Evolutionary conservation across 805 yeast genomes (phyloP).

Genomic region (Candida boleticola): DNA sequence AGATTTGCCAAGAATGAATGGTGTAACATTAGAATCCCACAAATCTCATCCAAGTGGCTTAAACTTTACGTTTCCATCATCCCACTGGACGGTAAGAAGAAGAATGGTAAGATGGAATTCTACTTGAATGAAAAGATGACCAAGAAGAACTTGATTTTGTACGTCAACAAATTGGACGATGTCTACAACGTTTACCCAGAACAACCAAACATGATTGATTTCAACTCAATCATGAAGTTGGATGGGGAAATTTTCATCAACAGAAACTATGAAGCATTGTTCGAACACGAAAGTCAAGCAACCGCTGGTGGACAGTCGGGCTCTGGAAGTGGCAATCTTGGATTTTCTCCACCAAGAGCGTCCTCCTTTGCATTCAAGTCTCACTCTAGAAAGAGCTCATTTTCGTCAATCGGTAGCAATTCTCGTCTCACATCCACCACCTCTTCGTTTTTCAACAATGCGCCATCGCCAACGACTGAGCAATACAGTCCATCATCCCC

Average conservation of each 20-base stretch:
- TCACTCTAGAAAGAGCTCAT: slow-evolving; percentile 17
- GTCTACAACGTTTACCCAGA: slow-evolving; percentile 61
- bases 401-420: slow-evolving; percentile 14
- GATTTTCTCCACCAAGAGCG: slow-evolving; percentile 12
- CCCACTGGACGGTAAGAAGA: slow-evolving; percentile 43
- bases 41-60: slow-evolving; percentile 57
- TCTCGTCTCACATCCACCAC: slow-evolving; percentile 16
- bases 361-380: slow-evolving; percentile 11
- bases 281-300: slow-evolving; percentile 22
- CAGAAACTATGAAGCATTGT: slow-evolving; percentile 33
- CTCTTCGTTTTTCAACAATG: slow-evolving; percentile 29
- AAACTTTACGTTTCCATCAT: slow-evolving; percentile 49
- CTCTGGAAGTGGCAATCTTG: too few relatives aligned
- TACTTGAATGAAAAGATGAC: slow-evolving; percentile 47
- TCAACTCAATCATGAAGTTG: slow-evolving; percentile 53
- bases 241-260: slow-evolving; percentile 54
- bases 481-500: slow-evolving; percentile 4
- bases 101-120: slow-evolving; percentile 52
- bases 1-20: slow-evolving; percentile 54
- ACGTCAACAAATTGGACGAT: slow-evolving; percentile 43
- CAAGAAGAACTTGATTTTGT: slow-evolving; percentile 52
- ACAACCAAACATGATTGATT: slow-evolving; percentile 53
- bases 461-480: slow-evolving; percentile 19
- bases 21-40: slow-evolving; percentile 62
- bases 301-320: background rate